These are phyloP conservation scores for Paramecium octaurelia DNA, from an alignment of 73 alveolate genomes.

Conservation along the genomic window DNA sequence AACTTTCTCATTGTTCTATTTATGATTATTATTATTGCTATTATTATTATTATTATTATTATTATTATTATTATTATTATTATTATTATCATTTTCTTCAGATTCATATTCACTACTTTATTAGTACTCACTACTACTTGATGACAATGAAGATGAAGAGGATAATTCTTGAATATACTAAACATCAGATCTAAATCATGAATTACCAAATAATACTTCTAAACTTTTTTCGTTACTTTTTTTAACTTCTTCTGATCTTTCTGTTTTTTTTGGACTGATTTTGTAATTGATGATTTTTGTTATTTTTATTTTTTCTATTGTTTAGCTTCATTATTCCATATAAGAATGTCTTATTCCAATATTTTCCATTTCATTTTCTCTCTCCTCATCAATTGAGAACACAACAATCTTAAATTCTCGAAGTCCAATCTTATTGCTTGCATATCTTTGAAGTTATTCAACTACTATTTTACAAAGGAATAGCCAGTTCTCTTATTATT, in stretches of 20 bases:
- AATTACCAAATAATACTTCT: neutral
- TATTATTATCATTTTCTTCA: neutral
- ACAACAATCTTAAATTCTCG: slow-evolving; percentile 11
- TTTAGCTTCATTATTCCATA: neutral
- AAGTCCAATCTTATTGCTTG: neutral
- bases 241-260: neutral
- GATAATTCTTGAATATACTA: neutral
- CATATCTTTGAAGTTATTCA: slow-evolving; percentile 29
- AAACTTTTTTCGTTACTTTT: neutral
- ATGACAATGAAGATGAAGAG: neutral
- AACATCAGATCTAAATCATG: neutral
- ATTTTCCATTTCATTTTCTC: slow-evolving; percentile 22
- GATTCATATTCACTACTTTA: slow-evolving; percentile 19
- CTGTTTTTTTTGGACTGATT: neutral
- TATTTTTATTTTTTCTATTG: neutral
- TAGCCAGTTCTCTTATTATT: neutral
- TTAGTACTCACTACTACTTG: neutral
- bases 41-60: neutral
- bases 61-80: neutral
- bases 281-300: neutral
- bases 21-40: neutral
- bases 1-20: neutral
- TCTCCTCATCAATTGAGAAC: slow-evolving; percentile 28
- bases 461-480: neutral
- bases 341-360: neutral